Conservation (phyloP, 139 green algal species). For the Desmodesmus armatus region DNA sequence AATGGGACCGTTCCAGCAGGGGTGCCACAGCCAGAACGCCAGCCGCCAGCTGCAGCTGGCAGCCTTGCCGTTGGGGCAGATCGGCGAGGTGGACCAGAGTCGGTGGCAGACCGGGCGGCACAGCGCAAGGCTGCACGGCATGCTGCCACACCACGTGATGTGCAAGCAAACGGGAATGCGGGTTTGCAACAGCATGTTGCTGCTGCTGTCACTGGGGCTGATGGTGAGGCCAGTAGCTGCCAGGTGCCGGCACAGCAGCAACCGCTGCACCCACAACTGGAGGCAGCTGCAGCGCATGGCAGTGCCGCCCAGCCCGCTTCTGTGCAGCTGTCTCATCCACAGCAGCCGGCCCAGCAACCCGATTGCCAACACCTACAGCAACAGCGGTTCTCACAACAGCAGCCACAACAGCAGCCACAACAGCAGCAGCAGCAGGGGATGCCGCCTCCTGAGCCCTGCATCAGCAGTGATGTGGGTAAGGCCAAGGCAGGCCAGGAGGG, state of each 20-base stretch:
- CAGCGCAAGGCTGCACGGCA: too few relatives aligned
- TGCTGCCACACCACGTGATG: too few relatives aligned
- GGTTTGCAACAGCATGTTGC: too few relatives aligned
- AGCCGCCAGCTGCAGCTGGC: not conserved
- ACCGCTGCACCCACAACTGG: too few relatives aligned
- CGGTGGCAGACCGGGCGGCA: too few relatives aligned
- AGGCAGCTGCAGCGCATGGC: slow-evolving; percentile 2
- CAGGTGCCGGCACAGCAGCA: too few relatives aligned
- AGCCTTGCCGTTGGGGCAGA: too few relatives aligned
- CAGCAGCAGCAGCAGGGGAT: slow-evolving; percentile 3
- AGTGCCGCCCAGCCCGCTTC: not conserved
- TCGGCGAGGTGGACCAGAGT: too few relatives aligned
- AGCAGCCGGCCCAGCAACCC: slow-evolving; percentile 17
- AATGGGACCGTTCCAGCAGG: not conserved
- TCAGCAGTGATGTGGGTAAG: not conserved
- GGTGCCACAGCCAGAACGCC: not conserved
- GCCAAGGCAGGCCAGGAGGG: not conserved
- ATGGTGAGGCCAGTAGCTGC: too few relatives aligned
- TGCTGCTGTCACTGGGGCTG: too few relatives aligned
- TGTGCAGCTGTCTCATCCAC: not conserved
- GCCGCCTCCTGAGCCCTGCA: not conserved
- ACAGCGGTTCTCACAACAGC: slow-evolving; percentile 8
- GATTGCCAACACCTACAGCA: slow-evolving; percentile 6
- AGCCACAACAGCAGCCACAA: not conserved
- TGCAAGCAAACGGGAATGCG: too few relatives aligned